Evolutionary conservation across 2,329 filamentous ascomycete genomes (phyloP), one percentile per base, ranked within the genome.

Genomic region (Sarocladium brachiariae): DNA sequence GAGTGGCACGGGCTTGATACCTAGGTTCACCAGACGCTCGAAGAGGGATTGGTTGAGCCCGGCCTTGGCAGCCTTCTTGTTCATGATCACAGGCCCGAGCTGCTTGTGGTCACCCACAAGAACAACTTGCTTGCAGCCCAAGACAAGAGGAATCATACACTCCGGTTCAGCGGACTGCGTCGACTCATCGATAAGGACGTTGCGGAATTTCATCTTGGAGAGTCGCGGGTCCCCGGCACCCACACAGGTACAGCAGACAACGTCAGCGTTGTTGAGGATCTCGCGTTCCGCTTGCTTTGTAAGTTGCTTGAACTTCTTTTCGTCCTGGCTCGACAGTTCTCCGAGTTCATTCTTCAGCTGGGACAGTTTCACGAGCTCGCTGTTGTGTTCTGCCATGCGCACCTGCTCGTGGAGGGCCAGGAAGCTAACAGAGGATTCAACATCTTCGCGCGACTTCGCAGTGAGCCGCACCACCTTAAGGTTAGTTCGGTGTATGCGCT

Each of bases 71-170:
- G 93, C 93, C 71, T 97, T 97, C 78, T 99, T 99, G 78, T 99
- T 99, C 92, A 99, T 99, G 65, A 99, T 97, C 61, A 99, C 93
- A 1, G 93, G 93, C 0, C 93, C 93, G 57, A 99, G 81, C 67
- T 99, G 93, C 69, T 97, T 95, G 70, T 99, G 93, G 64, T 99
- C 93, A 64, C 93, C 93, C 37, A 99, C 93, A 31, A 99, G 80
- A n/a, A 99, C 93, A 47, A 96, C 90, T 68, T 99, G 93, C 73
- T 99, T 99, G 76, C 93, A 99, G 48, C 93, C 93, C 19, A 99
- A 78, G 27, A 99, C 92, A 35, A 99, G 75, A 16, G 93, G 93
- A 60, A 99, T 99, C 89, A 99, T 95, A 68, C 93, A 99, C 68
- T 99, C 93, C 1, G 93, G 93, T 66, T 99, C 93, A 2, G 93